Percentiles rank a stretch among this genome's conserved stretches.
These are phyloP conservation scores for Testicularia cyperi DNA, from an alignment of 1,284 basidiomycete genomes.

Conservation along the genomic window DNA sequence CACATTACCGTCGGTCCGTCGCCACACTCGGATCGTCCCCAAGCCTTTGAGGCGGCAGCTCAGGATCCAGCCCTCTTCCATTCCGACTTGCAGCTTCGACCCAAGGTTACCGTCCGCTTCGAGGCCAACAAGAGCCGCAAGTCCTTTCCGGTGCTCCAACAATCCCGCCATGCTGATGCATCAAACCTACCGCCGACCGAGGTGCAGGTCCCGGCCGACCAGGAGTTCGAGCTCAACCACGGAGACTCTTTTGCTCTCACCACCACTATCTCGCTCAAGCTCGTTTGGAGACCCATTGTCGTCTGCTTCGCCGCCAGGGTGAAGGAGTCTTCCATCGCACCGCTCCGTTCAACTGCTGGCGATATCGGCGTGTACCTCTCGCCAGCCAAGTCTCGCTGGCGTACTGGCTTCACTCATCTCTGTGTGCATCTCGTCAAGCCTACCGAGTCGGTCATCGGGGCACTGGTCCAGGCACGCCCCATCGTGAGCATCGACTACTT, in stretches of 20 bases:
- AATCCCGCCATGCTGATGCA: not conserved
- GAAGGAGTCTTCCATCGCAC: conserved; percentile 19
- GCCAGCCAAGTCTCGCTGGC: conserved; percentile 29
- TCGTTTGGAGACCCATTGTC: conserved; percentile 29
- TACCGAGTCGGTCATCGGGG: conserved; percentile 29
- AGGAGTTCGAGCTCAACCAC: conserved; percentile 13
- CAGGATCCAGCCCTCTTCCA: conserved; percentile 15
- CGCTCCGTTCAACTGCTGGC: conserved; percentile 4
- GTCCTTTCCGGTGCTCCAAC: conserved; percentile 16
- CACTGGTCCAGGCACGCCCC: conserved; percentile 19
- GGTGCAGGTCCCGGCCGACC: conserved; percentile 17
- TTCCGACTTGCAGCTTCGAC: conserved; percentile 15
- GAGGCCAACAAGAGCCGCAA: conserved; percentile 40
- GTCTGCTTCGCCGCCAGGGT: conserved; percentile 33
- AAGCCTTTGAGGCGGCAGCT: not conserved
- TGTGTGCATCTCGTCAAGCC: conserved; percentile 29
- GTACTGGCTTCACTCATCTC: conserved; percentile 35
- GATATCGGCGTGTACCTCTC: conserved; percentile 29
- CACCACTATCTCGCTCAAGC: conserved; percentile 28
- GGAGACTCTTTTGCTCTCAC: conserved; percentile 32
- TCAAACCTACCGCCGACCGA: conserved; percentile 5
- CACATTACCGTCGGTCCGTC: conserved; percentile 23
- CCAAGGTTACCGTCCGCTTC: conserved; percentile 32
- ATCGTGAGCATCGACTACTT: conserved; percentile 36
- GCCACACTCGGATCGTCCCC: too few species aligned